Base-by-base conservation (phyloP, 2,329 filamentous ascomycete species). In the Aureobasidium lini region DNA sequence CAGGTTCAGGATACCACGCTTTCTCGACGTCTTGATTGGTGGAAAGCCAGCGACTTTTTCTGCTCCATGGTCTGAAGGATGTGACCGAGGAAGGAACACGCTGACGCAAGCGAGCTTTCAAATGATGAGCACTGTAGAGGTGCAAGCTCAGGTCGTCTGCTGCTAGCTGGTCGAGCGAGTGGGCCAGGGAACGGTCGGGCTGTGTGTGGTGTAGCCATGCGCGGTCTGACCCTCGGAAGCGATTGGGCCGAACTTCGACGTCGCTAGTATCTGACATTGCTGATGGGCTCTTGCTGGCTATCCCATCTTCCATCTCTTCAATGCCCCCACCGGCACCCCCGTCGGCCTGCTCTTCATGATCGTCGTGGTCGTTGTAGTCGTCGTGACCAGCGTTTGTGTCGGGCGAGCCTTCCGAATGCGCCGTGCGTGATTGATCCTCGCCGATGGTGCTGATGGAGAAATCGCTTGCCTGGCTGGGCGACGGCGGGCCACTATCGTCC, bases 101-200 rank as follows among this genome's bases (percentile, higher is more conserved):
- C 29, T 65, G 61, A 28, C 64, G 65, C 8, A 66, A 50, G n/a
- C 79, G 75, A 37, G 75, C 73, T 70, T 87, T 90, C 58, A 95
- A 75, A 37, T 81, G 81, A 73, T 87, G 87, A 0, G 87, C 80
- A 71, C 94, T 90, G 74, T 89, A 95, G 5, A 96, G 76, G 73
- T 96, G 92, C 46, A 86, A 74, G 0, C 83, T 79, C 10, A 96
- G 75, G 68, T 96, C 86, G 57, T 81, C 77, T 40, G 86, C 82
- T 37, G 83, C 78, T 15, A 84, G 70, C 47, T 83, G 79, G 60
- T 86, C 81, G 59, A 95, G 76, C 7, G 86, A 84, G 5, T 79
- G 75, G 60, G 81, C 81, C 1, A 89, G 78, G 7, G 80, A 78
- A 13, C 86, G 80, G 61, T 91, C 88, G 34, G 81, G 74, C 52